These are phyloP conservation scores for Drosera capensis DNA, from an alignment of 148 eudicot species.

Conservation along the genomic window DNA sequence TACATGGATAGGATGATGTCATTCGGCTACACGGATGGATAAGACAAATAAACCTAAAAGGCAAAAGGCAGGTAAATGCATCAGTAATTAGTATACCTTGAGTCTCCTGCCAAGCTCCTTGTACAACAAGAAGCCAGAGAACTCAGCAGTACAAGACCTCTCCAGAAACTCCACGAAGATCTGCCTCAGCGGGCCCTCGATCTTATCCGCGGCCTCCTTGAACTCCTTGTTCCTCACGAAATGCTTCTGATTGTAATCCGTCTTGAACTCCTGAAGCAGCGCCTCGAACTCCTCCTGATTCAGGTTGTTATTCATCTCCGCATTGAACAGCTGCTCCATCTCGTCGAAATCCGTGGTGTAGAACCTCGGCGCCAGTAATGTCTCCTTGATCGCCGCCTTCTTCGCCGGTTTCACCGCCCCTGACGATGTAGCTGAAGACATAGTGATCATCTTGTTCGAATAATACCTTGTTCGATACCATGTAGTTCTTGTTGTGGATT, in stretches of 20 bases:
- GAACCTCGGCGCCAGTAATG: conserved; percentile 68
- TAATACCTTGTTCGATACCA: conserved; percentile 3
- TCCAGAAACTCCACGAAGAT: conserved; percentile 95
- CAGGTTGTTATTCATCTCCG: conserved; percentile 73
- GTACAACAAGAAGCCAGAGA: conserved; percentile 87
- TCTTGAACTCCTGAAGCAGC: conserved; percentile 81
- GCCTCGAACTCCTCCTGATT: conserved; percentile 78
- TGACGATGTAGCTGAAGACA: conserved; percentile 28
- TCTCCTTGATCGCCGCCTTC: conserved; percentile 59
- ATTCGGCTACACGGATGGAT: no score
- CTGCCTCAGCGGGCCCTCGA: conserved; percentile 63
- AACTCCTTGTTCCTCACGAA: conserved; percentile 94
- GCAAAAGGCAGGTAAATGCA: not conserved
- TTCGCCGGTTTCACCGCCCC: conserved; percentile 21
- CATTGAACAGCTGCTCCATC: conserved; percentile 84
- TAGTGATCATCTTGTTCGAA: conserved; percentile 28
- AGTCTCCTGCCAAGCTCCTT: conserved; percentile 96
- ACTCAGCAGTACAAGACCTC: conserved; percentile 98
- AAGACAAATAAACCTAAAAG: not conserved
- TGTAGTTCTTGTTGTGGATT: conserved; percentile 5
- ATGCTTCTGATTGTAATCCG: conserved; percentile 95
- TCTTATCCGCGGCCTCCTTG: conserved; percentile 88
- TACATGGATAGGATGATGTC: no score
- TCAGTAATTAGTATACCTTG: conserved; percentile 33
- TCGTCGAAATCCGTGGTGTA: conserved; percentile 95